Conservation (phyloP, 257 asterid genomes). For the Nicotiana noctiflora region DNA sequence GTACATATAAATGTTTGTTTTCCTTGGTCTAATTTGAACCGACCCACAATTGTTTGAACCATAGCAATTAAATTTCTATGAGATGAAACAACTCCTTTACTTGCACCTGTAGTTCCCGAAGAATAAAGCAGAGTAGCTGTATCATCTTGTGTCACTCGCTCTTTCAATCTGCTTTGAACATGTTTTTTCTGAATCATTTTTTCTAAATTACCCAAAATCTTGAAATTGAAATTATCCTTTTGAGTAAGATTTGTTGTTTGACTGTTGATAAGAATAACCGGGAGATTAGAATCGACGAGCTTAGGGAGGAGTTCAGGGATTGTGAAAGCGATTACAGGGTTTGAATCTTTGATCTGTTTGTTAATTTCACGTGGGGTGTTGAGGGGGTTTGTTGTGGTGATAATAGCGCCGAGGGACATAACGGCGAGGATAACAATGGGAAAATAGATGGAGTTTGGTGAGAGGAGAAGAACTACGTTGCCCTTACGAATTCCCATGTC, state of each 20-base stretch:
- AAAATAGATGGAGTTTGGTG: constrained; percentile 82
- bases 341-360: constrained; percentile 70
- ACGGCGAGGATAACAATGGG: constrained; percentile 79
- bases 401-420: constrained; percentile 79
- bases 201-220: constrained; percentile 28
- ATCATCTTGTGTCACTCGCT: constrained; percentile 53
- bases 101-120: constrained; percentile 95
- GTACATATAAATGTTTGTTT: constrained; percentile 64
- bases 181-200: constrained; percentile 50
- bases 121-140: constrained; percentile 80
- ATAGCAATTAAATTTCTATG: constrained; percentile 64
- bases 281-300: constrained; percentile 39
- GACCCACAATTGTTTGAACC: constrained; percentile 48
- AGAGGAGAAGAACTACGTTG: constrained; percentile 62
- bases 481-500: constrained; percentile 66
- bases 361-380: constrained; percentile 63
- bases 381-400: constrained; percentile 92
- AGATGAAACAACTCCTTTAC: constrained; percentile 89
- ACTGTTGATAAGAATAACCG: constrained; percentile 41
- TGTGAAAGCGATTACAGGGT: constrained; percentile 72
- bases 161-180: constrained; percentile 35
- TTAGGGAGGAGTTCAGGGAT: constrained; percentile 49
- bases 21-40: constrained; percentile 30
- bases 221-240: background rate
- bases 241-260: background rate